A percentile compares a stretch with the other conserved stretches of the same genome.
Conservation (phyloP, 306 rosid genomes). For the Purshia tridentata region DNA sequence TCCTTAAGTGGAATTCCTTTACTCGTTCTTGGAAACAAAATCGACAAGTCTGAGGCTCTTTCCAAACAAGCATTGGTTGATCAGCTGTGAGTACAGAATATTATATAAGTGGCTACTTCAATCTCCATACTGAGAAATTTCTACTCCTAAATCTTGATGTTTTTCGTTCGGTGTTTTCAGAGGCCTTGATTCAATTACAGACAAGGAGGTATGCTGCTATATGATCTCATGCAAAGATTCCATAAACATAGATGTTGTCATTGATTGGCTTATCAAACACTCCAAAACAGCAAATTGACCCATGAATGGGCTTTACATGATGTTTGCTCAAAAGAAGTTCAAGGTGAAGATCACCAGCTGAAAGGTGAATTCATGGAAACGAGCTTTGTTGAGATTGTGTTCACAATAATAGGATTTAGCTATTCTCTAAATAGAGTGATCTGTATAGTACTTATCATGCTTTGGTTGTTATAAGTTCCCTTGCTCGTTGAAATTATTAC, state of each 20-base stretch:
- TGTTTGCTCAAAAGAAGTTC: conserved; percentile 13
- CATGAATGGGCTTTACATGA: conserved; percentile 7
- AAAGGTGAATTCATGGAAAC: conserved; percentile 7
- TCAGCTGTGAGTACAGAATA: conserved; percentile 65
- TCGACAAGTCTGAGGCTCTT: conserved; percentile 93
- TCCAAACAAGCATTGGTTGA: conserved; percentile 86
- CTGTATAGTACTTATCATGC: conserved; percentile 7
- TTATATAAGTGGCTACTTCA: conserved; percentile 3
- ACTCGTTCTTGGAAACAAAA: conserved; percentile 89
- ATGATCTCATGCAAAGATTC: conserved; percentile 99
- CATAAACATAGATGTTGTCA: conserved; percentile 80
- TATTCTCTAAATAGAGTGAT: not conserved
- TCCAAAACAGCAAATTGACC: conserved; percentile 66
- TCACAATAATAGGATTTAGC: not conserved
- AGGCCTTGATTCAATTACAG: conserved; percentile 72
- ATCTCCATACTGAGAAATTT: not conserved
- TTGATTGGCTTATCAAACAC: conserved; percentile 98
- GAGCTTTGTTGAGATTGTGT: not conserved
- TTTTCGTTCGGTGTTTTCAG: conserved; percentile 46
- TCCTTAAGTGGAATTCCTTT: conserved; percentile 72
- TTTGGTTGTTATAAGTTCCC: not conserved
- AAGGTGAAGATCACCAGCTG: not conserved
- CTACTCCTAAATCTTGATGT: conserved; percentile 1
- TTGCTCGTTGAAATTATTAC: not conserved
- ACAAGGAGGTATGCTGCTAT: conserved; percentile 89